These are phyloP conservation scores for Trametes maxima DNA, from an alignment of 768 basidiomycete genomes.

Conservation along the genomic window DNA sequence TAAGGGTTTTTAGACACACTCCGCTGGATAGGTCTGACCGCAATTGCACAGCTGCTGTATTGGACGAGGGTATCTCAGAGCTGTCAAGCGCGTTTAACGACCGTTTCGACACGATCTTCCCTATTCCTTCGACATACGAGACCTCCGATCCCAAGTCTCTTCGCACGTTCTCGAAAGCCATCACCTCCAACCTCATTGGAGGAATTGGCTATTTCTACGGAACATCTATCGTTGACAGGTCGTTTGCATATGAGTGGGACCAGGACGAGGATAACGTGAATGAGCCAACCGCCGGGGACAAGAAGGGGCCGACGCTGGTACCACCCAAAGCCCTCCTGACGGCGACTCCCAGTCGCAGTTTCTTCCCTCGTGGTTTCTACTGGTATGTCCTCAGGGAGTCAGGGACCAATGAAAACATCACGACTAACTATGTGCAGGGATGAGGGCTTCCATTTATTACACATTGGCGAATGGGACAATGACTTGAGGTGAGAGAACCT, in stretches of 20 bases:
- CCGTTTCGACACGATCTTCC: slow-evolving; percentile 73
- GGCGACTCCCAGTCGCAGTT: slow-evolving; percentile 93
- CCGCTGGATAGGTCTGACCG: background rate
- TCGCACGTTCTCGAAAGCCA: slow-evolving; percentile 77
- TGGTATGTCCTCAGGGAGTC: slow-evolving; percentile 53
- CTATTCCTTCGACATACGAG: slow-evolving; percentile 58
- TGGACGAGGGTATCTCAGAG: slow-evolving; percentile 73
- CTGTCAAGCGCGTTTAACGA: slow-evolving; percentile 60
- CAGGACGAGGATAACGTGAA: slow-evolving; percentile 61
- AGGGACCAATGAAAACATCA: background rate
- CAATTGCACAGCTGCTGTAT: slow-evolving; percentile 49
- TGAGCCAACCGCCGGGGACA: slow-evolving; percentile 36
- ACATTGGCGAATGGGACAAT: slow-evolving; percentile 93
- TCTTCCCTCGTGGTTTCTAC: slow-evolving; percentile 98
- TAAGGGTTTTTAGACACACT: slow-evolving; percentile 37
- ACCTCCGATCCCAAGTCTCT: slow-evolving; percentile 51
- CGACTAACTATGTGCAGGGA: slow-evolving; percentile 57
- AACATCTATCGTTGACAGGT: slow-evolving; percentile 80
- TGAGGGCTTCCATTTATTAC: slow-evolving; percentile 93
- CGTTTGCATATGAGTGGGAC: slow-evolving; percentile 92
- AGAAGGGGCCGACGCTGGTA: slow-evolving; percentile 64
- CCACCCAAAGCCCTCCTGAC: slow-evolving; percentile 80
- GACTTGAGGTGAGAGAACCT: slow-evolving; percentile 62
- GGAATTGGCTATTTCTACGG: slow-evolving; percentile 97
- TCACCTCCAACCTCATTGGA: slow-evolving; percentile 90